Conservation (phyloP, 2,329 filamentous ascomycete genomes). For the Fusarium annulatum region DNA sequence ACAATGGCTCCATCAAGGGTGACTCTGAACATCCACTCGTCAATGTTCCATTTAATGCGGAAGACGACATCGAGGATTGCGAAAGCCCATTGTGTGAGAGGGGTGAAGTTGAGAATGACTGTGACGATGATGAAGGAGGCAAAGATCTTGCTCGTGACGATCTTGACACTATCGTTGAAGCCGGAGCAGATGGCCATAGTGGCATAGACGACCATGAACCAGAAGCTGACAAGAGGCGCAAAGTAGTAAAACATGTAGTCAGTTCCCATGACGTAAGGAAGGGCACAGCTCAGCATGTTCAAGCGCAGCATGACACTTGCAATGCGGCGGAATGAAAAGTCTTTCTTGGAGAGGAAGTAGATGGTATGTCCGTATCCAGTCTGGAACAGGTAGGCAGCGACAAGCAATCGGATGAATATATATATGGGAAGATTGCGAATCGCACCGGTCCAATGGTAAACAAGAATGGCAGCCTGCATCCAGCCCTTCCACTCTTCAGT, state of each 20-base stretch:
- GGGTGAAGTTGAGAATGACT: conserved; percentile 23
- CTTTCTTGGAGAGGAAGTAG: conserved; percentile 66
- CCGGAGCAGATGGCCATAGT: conserved; percentile 58
- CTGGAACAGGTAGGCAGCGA: conserved; percentile 71
- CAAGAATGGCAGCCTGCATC: conserved; percentile 65
- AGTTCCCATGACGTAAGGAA: conserved; percentile 67
- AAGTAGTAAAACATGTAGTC: conserved; percentile 67
- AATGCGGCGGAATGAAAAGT: conserved; percentile 67
- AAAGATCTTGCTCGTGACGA: conserved; percentile 60
- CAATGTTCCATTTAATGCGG: conserved; percentile 60
- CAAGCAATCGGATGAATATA: conserved; percentile 63
- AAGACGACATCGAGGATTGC: conserved; percentile 54
- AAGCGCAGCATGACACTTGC: conserved; percentile 64
- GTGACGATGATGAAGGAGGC: conserved; percentile 55
- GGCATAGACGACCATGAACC: conserved; percentile 68
- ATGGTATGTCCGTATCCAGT: conserved; percentile 70
- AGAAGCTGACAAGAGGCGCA: conserved; percentile 68
- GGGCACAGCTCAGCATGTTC: conserved; percentile 64
- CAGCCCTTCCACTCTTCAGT: conserved; percentile 75
- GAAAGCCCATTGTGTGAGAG: conserved; percentile 37
- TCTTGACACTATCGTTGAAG: conserved; percentile 56
- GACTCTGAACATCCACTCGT: conserved; percentile 62
- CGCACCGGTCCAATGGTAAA: conserved; percentile 69
- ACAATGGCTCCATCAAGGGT: conserved; percentile 65
- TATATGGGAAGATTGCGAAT: conserved; percentile 61